A percentile compares a stretch with the other conserved stretches of the same genome.
Conservation (phyloP, 208 protist genomes). For the Endotrypanum monterogeii region DNA sequence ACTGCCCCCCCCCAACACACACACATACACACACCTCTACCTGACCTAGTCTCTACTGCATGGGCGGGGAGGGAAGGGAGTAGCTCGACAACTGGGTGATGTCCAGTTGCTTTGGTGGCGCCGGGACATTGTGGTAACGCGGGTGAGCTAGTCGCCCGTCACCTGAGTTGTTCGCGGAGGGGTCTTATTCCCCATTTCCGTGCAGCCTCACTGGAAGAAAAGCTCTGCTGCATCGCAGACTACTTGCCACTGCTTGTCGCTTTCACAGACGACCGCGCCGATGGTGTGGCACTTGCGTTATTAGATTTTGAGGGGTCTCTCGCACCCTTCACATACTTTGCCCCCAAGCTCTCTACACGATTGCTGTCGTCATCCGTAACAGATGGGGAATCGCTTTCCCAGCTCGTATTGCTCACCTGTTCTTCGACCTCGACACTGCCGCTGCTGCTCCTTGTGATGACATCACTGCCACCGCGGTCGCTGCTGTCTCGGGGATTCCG, state of each 20-base stretch:
- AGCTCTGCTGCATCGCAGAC: background rate
- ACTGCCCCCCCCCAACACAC: background rate
- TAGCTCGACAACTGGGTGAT: too few relatives aligned
- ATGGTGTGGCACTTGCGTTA: background rate
- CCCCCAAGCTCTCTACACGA: background rate
- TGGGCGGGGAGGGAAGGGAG: too few relatives aligned
- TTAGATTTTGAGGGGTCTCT: background rate
- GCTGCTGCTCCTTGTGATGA: slow-evolving; percentile 7
- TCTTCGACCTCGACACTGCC: background rate
- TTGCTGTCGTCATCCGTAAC: background rate
- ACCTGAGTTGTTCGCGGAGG: background rate
- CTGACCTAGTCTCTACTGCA: background rate
- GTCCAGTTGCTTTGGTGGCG: background rate
- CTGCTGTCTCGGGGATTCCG: slow-evolving; percentile 1
- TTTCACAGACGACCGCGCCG: background rate
- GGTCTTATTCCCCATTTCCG: background rate
- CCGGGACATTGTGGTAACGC: too few relatives aligned
- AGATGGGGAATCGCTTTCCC: slow-evolving; percentile 11
- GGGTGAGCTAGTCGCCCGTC: too few relatives aligned
- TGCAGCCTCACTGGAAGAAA: background rate
- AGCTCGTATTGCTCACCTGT: background rate
- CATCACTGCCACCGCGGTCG: background rate
- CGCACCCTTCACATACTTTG: slow-evolving; percentile 7
- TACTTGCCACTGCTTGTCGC: background rate
- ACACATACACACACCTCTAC: background rate